A percentile compares a stretch with the other conserved stretches of the same genome.
Evolutionary conservation across 257 asterid species (phyloP).

Genomic region (Plantago ovata): DNA sequence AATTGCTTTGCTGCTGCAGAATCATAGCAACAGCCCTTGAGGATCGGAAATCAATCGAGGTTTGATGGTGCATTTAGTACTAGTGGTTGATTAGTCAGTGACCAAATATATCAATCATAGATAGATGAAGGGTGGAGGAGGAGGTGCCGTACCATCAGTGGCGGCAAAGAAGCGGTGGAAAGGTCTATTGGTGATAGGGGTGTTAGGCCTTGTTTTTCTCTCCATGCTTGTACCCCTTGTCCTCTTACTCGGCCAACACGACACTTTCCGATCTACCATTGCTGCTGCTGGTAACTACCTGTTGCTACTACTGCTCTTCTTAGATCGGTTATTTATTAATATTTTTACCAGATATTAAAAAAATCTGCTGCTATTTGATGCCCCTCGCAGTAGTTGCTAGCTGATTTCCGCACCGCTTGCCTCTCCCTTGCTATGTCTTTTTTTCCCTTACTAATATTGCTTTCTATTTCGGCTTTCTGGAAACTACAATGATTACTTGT

Average conservation of each 20-base stretch:
- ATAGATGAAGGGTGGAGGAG: conserved; percentile 46
- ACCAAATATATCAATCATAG: no score
- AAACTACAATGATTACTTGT: not conserved
- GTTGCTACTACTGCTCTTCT: not conserved
- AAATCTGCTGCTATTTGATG: conserved; percentile 1
- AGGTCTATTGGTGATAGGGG: conserved; percentile 60
- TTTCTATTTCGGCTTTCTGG: not conserved
- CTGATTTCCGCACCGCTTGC: no score
- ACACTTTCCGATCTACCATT: conserved; percentile 56
- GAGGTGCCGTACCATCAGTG: conserved; percentile 37
- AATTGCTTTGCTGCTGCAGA: no score
- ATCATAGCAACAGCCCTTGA: no score
- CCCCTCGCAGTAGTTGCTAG: no score
- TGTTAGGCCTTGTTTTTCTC: conserved; percentile 72
- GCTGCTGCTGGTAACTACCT: conserved; percentile 31
- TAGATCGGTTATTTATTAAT: conserved; percentile 30
- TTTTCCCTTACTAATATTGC: not conserved
- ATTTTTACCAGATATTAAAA: not conserved
- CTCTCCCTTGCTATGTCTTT: no score
- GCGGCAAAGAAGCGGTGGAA: conserved; percentile 85
- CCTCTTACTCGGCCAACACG: conserved; percentile 81
- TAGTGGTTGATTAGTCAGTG: no score
- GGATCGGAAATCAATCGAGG: no score
- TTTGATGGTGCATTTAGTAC: no score
- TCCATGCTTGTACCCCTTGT: conserved; percentile 93